These are phyloP conservation scores for Berberis thunbergii DNA, from an alignment of 164 flowering plant genomes.

Conservation along the genomic window DNA sequence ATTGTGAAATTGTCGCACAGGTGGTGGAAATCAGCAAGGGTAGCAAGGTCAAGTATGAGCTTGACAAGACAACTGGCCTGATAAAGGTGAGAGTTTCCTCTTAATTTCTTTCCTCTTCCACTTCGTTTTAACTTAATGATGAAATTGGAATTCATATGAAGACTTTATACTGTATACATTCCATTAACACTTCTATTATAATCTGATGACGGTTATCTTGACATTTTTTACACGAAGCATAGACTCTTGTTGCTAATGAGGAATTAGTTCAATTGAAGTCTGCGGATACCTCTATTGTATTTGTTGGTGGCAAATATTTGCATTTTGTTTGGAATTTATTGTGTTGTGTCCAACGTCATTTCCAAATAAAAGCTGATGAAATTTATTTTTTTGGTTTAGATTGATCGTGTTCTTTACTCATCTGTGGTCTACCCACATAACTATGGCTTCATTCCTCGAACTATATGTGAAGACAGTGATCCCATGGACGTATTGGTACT, in stretches of 20 bases:
- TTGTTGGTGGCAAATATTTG: not conserved
- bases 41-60: conserved; percentile 90
- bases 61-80: conserved; percentile 78
- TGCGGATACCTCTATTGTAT: not conserved
- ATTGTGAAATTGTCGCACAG: conserved; percentile 23
- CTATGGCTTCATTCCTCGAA: conserved; percentile 87
- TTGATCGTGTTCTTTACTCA: conserved; percentile 87
- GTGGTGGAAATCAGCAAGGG: conserved; percentile 87
- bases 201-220: no score
- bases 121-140: not conserved
- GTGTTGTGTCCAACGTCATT: not conserved
- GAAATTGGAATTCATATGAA: not conserved
- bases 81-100: conserved; percentile 37
- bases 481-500: conserved; percentile 86
- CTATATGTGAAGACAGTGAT: conserved; percentile 85
- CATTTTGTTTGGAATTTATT: not conserved
- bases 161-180: no score
- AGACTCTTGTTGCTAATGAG: not conserved
- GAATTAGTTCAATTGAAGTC: not conserved
- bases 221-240: no score
- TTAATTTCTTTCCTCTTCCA: not conserved
- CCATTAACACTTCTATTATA: no score
- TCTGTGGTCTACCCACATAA: conserved; percentile 94
- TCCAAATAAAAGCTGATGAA: conserved; percentile 4
- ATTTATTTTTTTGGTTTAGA: conserved; percentile 23